Evolutionary conservation across 805 yeast species (phyloP), one percentile per base, ranked within the genome.

Genomic region (Saccharomycopsis sp.): DNA sequence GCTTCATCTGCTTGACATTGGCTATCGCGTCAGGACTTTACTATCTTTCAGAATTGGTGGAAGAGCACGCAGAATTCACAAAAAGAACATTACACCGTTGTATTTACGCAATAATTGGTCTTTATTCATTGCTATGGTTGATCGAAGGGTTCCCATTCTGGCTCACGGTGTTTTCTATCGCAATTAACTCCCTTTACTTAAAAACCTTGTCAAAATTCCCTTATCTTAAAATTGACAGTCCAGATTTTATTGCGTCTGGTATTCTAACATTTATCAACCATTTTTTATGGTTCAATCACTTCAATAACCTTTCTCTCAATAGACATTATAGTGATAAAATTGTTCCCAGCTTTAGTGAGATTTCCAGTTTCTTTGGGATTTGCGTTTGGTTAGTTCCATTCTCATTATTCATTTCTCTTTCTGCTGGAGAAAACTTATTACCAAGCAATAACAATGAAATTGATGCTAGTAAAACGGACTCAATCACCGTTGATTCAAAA

Each of bases 321-420:
- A 89, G 95, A 9, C 78, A 92, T 30, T 69, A 80, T 49, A 67
- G 69, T 46, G 72, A 66, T 48, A 54, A 67, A 59, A 58, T 74
- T 34, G 72, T 84, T 40, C 94, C 95, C 2, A 68, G 81, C 10
- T 89, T 89, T 54, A 67, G 87, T 1, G 95, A 92, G 56, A 84
- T 92, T 3, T 84, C 96, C n/a, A 81, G 96, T 3, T 92, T 92
- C 58, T 88, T 92, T 56, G 98, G 96, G 1, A 61, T 92, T 31
- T 79, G 92, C 52, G 78, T 92, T 15, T 92, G 98, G 98, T 69
- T 89, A 44, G 73, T 92, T 21, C 98, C 98, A 26, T 86, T 92
- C 58, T 79, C 95, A 3, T 66, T 92, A 42, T 89, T 92, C 59
- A 89, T 92, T 14, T 80, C 95, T 23, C 66, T 92, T 44, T 83